Percentiles rank a stretch among this genome's conserved stretches.
phyloP scores from a whole-genome alignment of 139 green algal species.

The Astrephomene gubernaculifera region DNA sequence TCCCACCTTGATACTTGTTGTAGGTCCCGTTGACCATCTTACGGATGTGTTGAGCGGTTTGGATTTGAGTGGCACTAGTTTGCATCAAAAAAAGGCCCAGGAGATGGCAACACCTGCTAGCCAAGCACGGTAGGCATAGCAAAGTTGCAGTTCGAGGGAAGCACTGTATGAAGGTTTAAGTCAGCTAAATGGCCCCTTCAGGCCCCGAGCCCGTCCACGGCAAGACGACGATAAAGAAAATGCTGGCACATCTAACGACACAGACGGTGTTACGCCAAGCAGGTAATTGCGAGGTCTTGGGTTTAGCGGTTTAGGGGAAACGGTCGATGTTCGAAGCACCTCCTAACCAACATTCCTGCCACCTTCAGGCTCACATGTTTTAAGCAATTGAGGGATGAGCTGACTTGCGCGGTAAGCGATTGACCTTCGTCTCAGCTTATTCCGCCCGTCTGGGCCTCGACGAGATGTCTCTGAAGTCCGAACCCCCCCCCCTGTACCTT shows the following conservation, averaged over 20 bases:
- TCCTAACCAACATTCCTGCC: too few relatives aligned
- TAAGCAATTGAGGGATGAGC: slow-evolving; percentile 51
- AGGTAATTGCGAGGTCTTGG: not conserved
- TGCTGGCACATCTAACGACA: too few relatives aligned
- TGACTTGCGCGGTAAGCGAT: slow-evolving; percentile 37
- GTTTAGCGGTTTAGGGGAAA: too few relatives aligned
- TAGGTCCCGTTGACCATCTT: slow-evolving; percentile 7
- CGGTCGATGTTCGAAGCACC: too few relatives aligned
- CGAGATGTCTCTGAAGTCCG: not conserved
- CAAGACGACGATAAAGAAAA: not conserved
- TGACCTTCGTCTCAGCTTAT: too few relatives aligned
- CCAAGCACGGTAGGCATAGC: not conserved
- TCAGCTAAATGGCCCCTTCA: too few relatives aligned
- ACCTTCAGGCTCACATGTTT: slow-evolving; percentile 52
- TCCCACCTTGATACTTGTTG: too few relatives aligned
- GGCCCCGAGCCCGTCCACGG: not conserved
- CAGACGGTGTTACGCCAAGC: not conserved
- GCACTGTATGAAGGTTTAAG: too few relatives aligned
- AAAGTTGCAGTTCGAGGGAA: too few relatives aligned
- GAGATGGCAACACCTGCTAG: not conserved
- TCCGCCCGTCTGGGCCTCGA: too few relatives aligned
- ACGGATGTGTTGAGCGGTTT: not conserved
- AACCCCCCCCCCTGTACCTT: not conserved
- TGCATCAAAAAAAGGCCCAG: too few relatives aligned
- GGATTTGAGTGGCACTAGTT: not conserved